These are phyloP conservation scores for Pythium brachiatum DNA, from an alignment of 352 stramenopile species.

Conservation along the genomic window DNA sequence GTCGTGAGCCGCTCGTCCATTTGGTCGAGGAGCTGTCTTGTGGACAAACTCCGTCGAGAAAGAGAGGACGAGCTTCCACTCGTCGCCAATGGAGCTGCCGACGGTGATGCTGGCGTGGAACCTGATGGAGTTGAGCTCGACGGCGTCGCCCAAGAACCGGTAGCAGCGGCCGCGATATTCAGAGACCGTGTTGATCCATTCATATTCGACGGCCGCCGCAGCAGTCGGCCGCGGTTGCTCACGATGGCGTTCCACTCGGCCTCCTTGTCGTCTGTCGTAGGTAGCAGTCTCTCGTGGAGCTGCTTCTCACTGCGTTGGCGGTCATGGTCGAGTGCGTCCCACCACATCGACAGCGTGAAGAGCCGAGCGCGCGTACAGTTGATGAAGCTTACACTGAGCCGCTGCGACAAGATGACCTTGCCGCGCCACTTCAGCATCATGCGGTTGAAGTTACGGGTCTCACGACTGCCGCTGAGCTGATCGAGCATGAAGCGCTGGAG, in stretches of 20 bases:
- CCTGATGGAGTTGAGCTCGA: not conserved
- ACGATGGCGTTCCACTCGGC: slow-evolving; percentile 33
- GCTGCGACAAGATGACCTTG: slow-evolving; percentile 73
- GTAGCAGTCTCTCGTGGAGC: slow-evolving; percentile 28
- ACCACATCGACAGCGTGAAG: slow-evolving; percentile 53
- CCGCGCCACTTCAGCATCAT: slow-evolving; percentile 72
- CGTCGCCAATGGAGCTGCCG: not conserved
- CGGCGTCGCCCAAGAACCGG: not conserved
- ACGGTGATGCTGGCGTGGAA: not conserved
- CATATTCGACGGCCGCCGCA: slow-evolving; percentile 5
- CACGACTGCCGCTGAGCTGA: slow-evolving; percentile 47
- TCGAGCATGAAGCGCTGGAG: slow-evolving; percentile 62
- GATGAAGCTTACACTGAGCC: slow-evolving; percentile 47
- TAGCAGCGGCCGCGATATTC: not conserved
- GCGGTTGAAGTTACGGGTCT: slow-evolving; percentile 69
- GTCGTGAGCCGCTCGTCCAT: slow-evolving; percentile 62
- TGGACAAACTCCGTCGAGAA: slow-evolving; percentile 15
- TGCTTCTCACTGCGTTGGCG: slow-evolving; percentile 60
- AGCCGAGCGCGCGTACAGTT: slow-evolving; percentile 54
- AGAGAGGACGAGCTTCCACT: slow-evolving; percentile 11
- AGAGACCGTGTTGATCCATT: slow-evolving; percentile 11
- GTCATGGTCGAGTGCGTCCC: slow-evolving; percentile 63
- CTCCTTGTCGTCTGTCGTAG: slow-evolving; percentile 39
- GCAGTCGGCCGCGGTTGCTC: slow-evolving; percentile 5
- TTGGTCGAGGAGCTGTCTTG: slow-evolving; percentile 38